These are phyloP conservation scores for Curvularia spicifera DNA, from an alignment of 2,329 filamentous ascomycete species.

Conservation along the genomic window DNA sequence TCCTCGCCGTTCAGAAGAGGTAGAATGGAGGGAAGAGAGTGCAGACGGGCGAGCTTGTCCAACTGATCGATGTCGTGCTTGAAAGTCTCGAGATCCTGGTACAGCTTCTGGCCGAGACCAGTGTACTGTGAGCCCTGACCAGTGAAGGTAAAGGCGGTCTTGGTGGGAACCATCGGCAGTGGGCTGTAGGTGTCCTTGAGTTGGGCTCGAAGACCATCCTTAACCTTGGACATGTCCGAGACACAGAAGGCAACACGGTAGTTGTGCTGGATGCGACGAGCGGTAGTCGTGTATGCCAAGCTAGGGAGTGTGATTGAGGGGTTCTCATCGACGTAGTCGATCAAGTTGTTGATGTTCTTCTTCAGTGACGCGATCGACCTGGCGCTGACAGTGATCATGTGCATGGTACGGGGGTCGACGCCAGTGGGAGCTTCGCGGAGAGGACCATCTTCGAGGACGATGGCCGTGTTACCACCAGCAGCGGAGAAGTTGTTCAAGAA, in stretches of 20 bases:
- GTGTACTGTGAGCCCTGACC: conserved; percentile 62
- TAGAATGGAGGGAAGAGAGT: conserved; percentile 58
- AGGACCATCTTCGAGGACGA: conserved; percentile 60
- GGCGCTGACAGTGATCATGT: conserved; percentile 58
- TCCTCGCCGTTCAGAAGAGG: conserved; percentile 58
- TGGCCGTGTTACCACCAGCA: conserved; percentile 61
- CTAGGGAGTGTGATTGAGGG: conserved; percentile 55
- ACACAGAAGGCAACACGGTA: conserved; percentile 58
- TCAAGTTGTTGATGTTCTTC: conserved; percentile 58
- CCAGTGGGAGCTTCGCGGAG: conserved; percentile 50
- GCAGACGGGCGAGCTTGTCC: conserved; percentile 55
- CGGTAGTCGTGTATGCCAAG: conserved; percentile 60
- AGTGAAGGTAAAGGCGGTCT: conserved; percentile 60
- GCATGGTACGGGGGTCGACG: conserved; percentile 55
- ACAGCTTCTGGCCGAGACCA: conserved; percentile 58
- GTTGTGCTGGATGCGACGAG: conserved; percentile 61
- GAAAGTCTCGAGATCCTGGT: conserved; percentile 57
- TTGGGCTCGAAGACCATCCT: conserved; percentile 55
- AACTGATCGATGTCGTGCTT: conserved; percentile 58
- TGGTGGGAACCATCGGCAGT: conserved; percentile 60
- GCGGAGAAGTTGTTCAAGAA: conserved; percentile 63
- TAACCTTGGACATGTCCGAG: conserved; percentile 55
- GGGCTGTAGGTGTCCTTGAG: conserved; percentile 59
- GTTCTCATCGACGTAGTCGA: conserved; percentile 55
- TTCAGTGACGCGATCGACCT: conserved; percentile 60